Evolutionary conservation across 1,139 yeast species (phyloP), one percentile per base, ranked within the genome.

Genomic region (Blastobotrys capitulatus): DNA sequence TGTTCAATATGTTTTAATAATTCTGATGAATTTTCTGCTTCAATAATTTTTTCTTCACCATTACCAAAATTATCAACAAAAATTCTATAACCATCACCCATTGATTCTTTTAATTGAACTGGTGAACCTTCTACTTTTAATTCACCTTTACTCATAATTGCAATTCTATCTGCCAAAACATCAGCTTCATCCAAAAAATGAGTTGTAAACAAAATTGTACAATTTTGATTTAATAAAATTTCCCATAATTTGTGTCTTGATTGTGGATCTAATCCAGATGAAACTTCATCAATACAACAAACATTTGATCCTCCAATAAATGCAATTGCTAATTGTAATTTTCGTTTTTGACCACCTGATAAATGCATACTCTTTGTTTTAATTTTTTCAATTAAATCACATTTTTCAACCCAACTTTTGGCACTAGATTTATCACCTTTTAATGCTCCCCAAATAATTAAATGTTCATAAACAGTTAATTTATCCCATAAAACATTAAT

Each of bases 261-360:
- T 6, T 68, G 52, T 1, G 72, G 72, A 56, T 68, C 72, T 29
- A 68, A 53, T 1, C 72, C 72, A 10, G 72, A 68, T 9, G 70
- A 65, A 4, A 67, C 72, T 47, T 68, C 72, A 49, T 68, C 72
- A 36, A 68, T 61, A 46, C 70, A 66, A 51, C 71, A 68, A 2
- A 68, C 61, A 43, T 63, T 60, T 37, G 68, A 62, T 6, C 65
- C 68, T 15, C 72, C 72, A 25, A 63, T 63, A 56, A 68, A 63
- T 64, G 66, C 66, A 34, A 68, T 58, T 0, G 96, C 96, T 51
- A 89, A 76, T 5, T 95, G 86, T 48, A 89, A 74, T 71, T 96
- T 82, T 1, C 96, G 92, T 70, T 87, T 88, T 69, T 88, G 96
- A 42, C 96, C 97, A 53, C 97, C 97, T 44, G 95, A 85, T 53